Evolutionary conservation across 345 rosid genomes (phyloP).

Genomic region (Acer yangbiense): DNA sequence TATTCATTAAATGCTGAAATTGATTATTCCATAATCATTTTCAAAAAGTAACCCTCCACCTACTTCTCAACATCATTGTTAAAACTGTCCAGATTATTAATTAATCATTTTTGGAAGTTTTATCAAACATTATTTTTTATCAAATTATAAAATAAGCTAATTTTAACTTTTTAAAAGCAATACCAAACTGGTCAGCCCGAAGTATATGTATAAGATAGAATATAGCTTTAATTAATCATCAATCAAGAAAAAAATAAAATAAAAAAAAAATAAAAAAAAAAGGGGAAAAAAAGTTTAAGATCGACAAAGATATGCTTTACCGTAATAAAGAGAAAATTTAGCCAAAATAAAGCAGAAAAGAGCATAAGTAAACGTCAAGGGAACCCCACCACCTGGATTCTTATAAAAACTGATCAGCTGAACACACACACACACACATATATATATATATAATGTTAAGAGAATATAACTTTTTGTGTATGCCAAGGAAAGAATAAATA

Average conservation of each 20-base stretch:
- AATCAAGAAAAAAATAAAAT: not conserved
- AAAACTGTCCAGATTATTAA: no score
- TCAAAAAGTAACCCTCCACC: no score
- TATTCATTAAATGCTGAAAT: no score
- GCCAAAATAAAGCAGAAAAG: not conserved
- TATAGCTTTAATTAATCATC: not conserved
- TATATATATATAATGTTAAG: not conserved
- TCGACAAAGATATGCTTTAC: conserved; percentile 18
- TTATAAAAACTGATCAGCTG: not conserved
- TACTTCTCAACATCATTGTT: no score
- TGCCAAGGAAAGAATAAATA: conserved; percentile 34
- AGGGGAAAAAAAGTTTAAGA: not conserved
- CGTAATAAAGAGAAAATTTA: conserved; percentile 11
- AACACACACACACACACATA: not conserved
- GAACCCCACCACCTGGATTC: not conserved
- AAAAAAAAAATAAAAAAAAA: no score
- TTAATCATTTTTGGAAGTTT: no score
- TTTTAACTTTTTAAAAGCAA: no score
- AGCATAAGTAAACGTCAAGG: conserved; percentile 20
- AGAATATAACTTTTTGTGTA: conserved; percentile 10
- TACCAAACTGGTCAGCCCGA: no score
- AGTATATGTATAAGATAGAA: no score
- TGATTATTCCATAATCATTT: no score
- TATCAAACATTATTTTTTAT: no score
- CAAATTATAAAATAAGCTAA: no score